Base-by-base conservation (phyloP, 1,284 basidiomycete species). In the Mycena citricolor region DNA sequence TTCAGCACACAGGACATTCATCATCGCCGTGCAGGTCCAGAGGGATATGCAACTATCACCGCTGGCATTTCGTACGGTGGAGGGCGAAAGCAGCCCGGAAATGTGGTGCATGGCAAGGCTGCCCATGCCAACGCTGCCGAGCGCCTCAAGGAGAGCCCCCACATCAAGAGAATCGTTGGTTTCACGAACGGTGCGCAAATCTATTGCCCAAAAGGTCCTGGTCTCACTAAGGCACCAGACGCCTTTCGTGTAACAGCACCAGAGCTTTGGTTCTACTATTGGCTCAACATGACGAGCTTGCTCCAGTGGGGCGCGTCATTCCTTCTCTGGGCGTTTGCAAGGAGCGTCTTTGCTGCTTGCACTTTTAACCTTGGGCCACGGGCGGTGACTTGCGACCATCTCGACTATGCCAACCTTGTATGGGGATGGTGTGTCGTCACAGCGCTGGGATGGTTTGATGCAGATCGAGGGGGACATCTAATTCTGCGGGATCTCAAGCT, bases 401-500 rank as follows among this genome's bases (percentile, higher is more conserved):
- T 47, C 20, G 45, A 47, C 39, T 4, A 17, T 34, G 14, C 19
- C 1, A 47, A 47, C 14, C 39, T 47, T 8, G 33, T 35, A 17
- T 47, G 45, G 40, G 40, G 45, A 11, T 47, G 45, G 45, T 47
- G 45, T 24, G 12, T 30, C 5, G 34, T 47, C 34, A 47, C 45
- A 2, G 40, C 45, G 7, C 40, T 42, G 5, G 45, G 40, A 1
- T 1, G 20, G 4, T 47, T 38, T n/a, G 12, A 42, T 23, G 28
- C 40, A 13, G 33, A 42, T 11, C 20, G 11, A 8, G 40, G 45
- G 16, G 39, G 45, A 5, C 33, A 36, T 14, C 32, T 47, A 3
- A 20, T 47, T 1, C 45, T 47, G 1, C 42, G 45, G 39, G 39
- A 42, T 16, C 38, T 46, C 14, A 41, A 36, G 26, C 13, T 34